phyloP scores from a whole-genome alignment of 2,329 filamentous ascomycete genomes.

The Xylariaceae sp. region DNA sequence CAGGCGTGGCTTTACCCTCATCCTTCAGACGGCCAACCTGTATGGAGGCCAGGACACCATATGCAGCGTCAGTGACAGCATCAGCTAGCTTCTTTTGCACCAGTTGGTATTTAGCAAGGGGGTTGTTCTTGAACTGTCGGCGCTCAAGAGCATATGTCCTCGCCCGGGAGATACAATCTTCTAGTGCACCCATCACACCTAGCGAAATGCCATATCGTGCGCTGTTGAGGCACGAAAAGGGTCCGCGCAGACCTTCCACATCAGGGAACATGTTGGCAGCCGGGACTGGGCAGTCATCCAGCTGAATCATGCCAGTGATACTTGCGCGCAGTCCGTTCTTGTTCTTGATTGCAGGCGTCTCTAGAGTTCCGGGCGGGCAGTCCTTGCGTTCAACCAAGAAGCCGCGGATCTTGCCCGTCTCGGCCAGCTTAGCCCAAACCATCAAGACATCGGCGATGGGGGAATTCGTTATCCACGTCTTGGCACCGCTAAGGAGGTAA shows the following conservation, averaged over 20 bases:
- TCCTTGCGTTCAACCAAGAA: conserved; percentile 83
- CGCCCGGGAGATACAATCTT: conserved; percentile 80
- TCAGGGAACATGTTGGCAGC: conserved; percentile 91
- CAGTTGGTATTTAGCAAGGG: conserved; percentile 91
- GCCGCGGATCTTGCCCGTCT: conserved; percentile 88
- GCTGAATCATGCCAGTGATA: conserved; percentile 95
- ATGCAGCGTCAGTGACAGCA: conserved; percentile 83
- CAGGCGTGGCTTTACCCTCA: conserved; percentile 76
- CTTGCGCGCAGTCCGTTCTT: conserved; percentile 92
- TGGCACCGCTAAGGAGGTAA: conserved; percentile 71
- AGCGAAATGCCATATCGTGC: conserved; percentile 91
- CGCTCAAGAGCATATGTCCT: conserved; percentile 85
- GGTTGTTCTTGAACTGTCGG: conserved; percentile 94
- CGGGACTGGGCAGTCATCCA: conserved; percentile 84
- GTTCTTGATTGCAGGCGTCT: conserved; percentile 87
- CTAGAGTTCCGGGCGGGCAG: conserved; percentile 81
- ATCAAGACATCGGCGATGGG: conserved; percentile 80
- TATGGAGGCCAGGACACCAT: conserved; percentile 80
- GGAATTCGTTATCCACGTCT: conserved; percentile 96
- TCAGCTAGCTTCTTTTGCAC: conserved; percentile 97
- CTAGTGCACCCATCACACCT: conserved; percentile 87
- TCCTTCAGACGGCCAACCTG: conserved; percentile 94
- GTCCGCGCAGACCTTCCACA: conserved; percentile 78
- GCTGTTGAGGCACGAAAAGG: conserved; percentile 91
- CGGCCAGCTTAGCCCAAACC: conserved; percentile 89